Conservation (phyloP, 768 basidiomycete species). For the Mycena olivaceomarginata region DNA sequence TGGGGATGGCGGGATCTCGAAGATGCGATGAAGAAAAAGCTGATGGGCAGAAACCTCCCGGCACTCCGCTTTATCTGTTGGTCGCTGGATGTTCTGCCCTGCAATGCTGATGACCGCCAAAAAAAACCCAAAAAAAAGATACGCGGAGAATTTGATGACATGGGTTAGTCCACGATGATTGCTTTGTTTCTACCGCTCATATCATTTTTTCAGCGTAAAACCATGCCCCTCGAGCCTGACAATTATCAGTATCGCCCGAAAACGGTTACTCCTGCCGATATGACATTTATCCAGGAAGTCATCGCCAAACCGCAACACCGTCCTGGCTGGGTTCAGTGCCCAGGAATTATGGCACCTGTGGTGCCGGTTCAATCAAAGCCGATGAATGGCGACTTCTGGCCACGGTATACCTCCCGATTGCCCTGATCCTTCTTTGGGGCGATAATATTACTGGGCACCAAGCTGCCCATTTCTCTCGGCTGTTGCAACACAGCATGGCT, state of each 20-base stretch:
- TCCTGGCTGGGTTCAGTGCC: slow-evolving; percentile 53
- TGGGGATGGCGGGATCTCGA: background rate
- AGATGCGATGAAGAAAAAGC: background rate
- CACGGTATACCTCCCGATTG: slow-evolving; percentile 58
- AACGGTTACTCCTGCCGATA: background rate
- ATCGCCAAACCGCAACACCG: slow-evolving; percentile 47
- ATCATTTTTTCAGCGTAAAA: slow-evolving; percentile 15
- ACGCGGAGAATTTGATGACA: background rate
- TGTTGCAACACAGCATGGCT: slow-evolving; percentile 51
- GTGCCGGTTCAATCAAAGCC: slow-evolving; percentile 58
- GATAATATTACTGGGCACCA: slow-evolving; percentile 18
- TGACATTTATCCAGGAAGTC: slow-evolving; percentile 47
- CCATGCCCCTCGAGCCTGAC: background rate
- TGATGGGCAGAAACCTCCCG: background rate
- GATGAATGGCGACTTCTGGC: slow-evolving; percentile 57
- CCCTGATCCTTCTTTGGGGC: slow-evolving; percentile 56
- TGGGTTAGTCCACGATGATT: slow-evolving; percentile 2
- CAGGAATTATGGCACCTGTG: slow-evolving; percentile 47
- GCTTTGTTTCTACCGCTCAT: background rate
- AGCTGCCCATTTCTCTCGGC: background rate
- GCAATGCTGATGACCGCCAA: background rate
- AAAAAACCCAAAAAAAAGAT: background rate
- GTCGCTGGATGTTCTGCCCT: background rate
- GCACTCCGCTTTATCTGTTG: background rate
- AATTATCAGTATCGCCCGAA: slow-evolving; percentile 2